phyloP scores from a whole-genome alignment of 306 rosid species.

The Calophaca sinica region DNA sequence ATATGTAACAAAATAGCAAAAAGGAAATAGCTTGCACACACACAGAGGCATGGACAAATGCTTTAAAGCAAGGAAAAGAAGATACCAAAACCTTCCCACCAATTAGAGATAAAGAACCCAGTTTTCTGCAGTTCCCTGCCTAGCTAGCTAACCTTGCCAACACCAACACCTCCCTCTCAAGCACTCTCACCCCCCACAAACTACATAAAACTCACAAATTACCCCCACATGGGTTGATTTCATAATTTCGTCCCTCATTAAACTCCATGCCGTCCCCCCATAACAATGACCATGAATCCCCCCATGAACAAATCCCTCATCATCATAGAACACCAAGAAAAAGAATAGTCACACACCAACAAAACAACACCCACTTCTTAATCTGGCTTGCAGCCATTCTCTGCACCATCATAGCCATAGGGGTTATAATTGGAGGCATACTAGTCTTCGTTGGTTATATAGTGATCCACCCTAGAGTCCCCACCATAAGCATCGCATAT shows the following conservation, averaged over 20 bases:
- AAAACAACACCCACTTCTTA: slow-evolving; percentile 54
- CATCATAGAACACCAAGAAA: neutral
- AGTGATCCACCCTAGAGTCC: slow-evolving; percentile 76
- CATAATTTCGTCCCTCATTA: slow-evolving; percentile 1
- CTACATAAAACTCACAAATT: slow-evolving; percentile 38
- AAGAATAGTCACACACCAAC: slow-evolving; percentile 22
- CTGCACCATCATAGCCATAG: slow-evolving; percentile 70
- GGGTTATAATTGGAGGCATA: slow-evolving; percentile 62
- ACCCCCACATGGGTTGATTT: slow-evolving; percentile 37
- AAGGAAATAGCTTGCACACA: neutral
- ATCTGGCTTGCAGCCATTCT: slow-evolving; percentile 72
- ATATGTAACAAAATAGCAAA: neutral
- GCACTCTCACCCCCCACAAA: slow-evolving; percentile 2
- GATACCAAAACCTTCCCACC: slow-evolving; percentile 93
- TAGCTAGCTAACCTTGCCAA: slow-evolving; percentile 5
- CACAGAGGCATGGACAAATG: slow-evolving; percentile 37
- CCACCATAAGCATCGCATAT: slow-evolving; percentile 56
- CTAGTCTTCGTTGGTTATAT: slow-evolving; percentile 65
- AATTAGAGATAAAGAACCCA: slow-evolving; percentile 54
- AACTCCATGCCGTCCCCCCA: slow-evolving; percentile 46
- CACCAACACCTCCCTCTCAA: slow-evolving; percentile 31
- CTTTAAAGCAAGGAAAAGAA: slow-evolving; percentile 74
- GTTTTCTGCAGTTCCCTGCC: slow-evolving; percentile 44
- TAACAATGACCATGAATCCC: neutral
- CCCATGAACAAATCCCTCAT: neutral